These are phyloP conservation scores for Kondoa subrosea DNA, from an alignment of 768 basidiomycete genomes.

Conservation along the genomic window DNA sequence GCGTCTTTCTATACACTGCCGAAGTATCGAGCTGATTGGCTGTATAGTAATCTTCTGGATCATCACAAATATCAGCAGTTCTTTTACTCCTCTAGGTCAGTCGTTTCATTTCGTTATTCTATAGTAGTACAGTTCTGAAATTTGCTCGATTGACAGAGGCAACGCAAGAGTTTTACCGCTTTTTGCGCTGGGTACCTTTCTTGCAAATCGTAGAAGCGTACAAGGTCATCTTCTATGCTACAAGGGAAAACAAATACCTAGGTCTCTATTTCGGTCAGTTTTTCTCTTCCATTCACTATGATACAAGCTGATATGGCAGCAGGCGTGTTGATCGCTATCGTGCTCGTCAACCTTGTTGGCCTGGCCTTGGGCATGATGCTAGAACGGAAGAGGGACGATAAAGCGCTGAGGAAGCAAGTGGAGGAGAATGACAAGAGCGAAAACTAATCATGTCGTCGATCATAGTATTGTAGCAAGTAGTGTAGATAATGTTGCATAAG, in stretches of 20 bases:
- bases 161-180: constrained; percentile 29
- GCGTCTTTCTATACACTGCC: background rate
- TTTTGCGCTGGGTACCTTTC: constrained; percentile 28
- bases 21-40: constrained; percentile 7
- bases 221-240: constrained; percentile 32
- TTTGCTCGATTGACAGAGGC: constrained; percentile 9
- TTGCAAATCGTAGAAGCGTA: constrained; percentile 25
- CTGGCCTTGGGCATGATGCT: constrained; percentile 23
- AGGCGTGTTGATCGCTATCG: constrained; percentile 29
- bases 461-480: too few relatives aligned
- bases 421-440: constrained; percentile 19
- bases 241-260: constrained; percentile 18
- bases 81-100: too few relatives aligned
- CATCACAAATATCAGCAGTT: constrained; percentile 29
- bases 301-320: constrained; percentile 29
- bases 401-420: constrained; percentile 11
- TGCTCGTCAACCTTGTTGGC: constrained; percentile 27
- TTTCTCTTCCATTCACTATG: constrained; percentile 6
- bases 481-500: too few relatives aligned
- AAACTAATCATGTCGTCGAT: constrained; percentile 8
- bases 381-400: constrained; percentile 28
- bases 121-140: too few relatives aligned
- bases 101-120: too few relatives aligned
- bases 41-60: constrained; percentile 32
- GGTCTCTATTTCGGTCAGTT: background rate